Percentiles rank a stretch among this genome's conserved stretches.
Conservation (phyloP, 371 early-diverging fungal genomes). For the Agmasoma carcini region DNA sequence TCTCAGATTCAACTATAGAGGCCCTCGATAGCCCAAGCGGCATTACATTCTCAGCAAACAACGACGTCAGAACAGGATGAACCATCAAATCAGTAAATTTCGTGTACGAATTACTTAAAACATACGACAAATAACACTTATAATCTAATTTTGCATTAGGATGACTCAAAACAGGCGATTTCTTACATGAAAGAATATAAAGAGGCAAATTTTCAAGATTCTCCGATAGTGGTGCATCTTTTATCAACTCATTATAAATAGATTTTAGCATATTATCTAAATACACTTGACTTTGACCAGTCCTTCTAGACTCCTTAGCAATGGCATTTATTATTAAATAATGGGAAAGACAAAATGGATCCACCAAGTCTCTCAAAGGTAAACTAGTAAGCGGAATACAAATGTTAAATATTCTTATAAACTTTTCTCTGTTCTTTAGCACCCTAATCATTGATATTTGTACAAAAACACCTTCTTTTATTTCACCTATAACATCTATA, state of each 20-base stretch:
- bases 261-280: conserved; percentile 20
- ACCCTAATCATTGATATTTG: conserved; percentile 87
- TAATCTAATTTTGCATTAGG: conserved; percentile 43
- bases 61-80: conserved; percentile 45
- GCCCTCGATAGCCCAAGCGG: conserved; percentile 37
- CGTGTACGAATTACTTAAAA: conserved; percentile 28
- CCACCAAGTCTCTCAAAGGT: conserved; percentile 24
- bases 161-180: conserved; percentile 46
- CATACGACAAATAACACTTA: conserved; percentile 38
- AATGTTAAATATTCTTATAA: conserved; percentile 80
- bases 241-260: conserved; percentile 19
- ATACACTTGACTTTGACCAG: conserved; percentile 27
- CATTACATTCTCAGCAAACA: conserved; percentile 11
- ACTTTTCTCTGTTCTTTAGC: conserved; percentile 61
- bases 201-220: conserved; percentile 39
- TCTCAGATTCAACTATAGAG: conserved; percentile 30
- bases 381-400: conserved; percentile 60
- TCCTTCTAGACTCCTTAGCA: conserved; percentile 35
- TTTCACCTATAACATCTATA: conserved; percentile 65
- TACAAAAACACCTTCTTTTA: conserved; percentile 66
- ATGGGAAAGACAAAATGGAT: conserved; percentile 36
- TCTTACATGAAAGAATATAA: conserved; percentile 30
- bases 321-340: conserved; percentile 36
- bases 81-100: conserved; percentile 45
- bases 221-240: conserved; percentile 5